Evolutionary conservation across 371 early-diverging fungal species (phyloP).

Genomic region (Synchytrium microbalum): DNA sequence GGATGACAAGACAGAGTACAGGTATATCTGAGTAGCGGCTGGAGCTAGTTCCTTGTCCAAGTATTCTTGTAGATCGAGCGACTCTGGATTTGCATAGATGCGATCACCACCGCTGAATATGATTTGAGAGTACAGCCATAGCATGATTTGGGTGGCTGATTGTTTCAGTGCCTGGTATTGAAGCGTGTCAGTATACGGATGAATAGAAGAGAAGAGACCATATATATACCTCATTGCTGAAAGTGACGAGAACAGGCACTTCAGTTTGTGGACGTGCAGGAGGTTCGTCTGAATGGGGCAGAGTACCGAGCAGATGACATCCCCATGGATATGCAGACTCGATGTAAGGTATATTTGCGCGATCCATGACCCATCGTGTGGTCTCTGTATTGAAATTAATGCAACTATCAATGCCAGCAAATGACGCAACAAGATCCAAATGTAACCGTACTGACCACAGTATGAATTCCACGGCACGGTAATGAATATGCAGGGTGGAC

Average conservation of each 20-base stretch:
- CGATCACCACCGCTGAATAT: conserved; percentile 27
- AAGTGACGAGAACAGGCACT: conserved; percentile 26
- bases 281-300: conserved; percentile 22
- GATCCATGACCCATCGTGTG: conserved; percentile 33
- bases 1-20: conserved; percentile 16
- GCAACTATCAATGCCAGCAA: neutral
- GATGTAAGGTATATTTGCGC: conserved; percentile 25
- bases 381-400: conserved; percentile 13
- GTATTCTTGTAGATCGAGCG: conserved; percentile 26
- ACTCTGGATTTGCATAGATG: conserved; percentile 21
- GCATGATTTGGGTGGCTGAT: conserved; percentile 27
- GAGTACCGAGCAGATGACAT: conserved; percentile 21
- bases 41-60: conserved; percentile 25
- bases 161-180: conserved; percentile 24
- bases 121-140: conserved; percentile 33
- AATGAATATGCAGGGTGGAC: conserved; percentile 5
- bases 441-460: conserved; percentile 20
- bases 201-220: neutral
- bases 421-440: neutral
- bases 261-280: conserved; percentile 20
- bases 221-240: conserved; percentile 28
- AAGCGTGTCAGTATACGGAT: neutral
- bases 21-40: conserved; percentile 26
- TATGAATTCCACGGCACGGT: conserved; percentile 27
- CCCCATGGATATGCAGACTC: conserved; percentile 32